A percentile compares a stretch with the other conserved stretches of the same genome.
phyloP scores from a whole-genome alignment of 176 grass and related monocot species.

The Zoysia japonica region DNA sequence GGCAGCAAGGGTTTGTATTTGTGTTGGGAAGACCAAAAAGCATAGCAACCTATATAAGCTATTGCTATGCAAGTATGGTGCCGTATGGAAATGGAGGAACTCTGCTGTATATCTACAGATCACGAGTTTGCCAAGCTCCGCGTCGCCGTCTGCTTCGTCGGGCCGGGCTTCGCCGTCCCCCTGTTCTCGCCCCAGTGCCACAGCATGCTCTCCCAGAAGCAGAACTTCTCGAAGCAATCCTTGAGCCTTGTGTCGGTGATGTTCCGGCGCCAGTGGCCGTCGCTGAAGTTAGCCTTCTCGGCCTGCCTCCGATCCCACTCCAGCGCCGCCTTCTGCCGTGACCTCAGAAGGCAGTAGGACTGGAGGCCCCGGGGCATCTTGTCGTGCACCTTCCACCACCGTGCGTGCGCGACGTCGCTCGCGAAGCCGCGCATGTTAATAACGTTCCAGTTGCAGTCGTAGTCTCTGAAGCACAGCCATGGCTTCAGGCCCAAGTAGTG shows the following conservation, averaged over 20 bases:
- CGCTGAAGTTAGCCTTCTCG: conserved; percentile 60
- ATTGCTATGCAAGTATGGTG: conserved; percentile 52
- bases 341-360: conserved; percentile 66
- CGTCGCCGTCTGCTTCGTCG: not conserved
- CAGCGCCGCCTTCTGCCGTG: conserved; percentile 72
- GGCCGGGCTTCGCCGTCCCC: conserved; percentile 11
- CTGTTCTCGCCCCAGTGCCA: conserved; percentile 76
- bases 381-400: conserved; percentile 90
- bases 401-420: conserved; percentile 63
- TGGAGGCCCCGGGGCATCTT: conserved; percentile 61
- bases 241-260: conserved; percentile 72
- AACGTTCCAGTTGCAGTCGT: conserved; percentile 93
- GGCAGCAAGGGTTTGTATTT: conserved; percentile 25
- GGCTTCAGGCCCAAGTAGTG: conserved; percentile 88
- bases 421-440: conserved; percentile 55
- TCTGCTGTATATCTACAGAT: conserved; percentile 45
- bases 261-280: conserved; percentile 74
- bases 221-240: conserved; percentile 77
- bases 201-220: conserved; percentile 91
- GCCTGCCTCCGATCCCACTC: conserved; percentile 83
- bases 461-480: conserved; percentile 92
- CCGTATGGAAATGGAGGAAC: not conserved
- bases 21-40: conserved; percentile 30
- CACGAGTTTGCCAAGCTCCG: conserved; percentile 48
- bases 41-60: conserved; percentile 53